phyloP scores from a whole-genome alignment of 2,329 filamentous ascomycete genomes.

The Diplodia sapinea region DNA sequence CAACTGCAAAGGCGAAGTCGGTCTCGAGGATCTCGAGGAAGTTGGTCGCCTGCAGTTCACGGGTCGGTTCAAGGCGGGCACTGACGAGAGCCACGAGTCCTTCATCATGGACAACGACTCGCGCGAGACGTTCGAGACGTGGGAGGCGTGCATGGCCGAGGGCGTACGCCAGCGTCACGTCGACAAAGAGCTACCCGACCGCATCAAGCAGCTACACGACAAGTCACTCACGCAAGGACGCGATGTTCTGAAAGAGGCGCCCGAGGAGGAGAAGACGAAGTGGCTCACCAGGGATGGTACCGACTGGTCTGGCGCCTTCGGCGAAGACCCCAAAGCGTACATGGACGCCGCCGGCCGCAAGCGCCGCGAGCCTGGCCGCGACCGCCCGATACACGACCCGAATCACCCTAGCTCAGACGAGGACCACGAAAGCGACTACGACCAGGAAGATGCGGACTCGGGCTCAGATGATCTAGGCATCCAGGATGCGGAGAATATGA shows the following conservation, averaged over 20 bases:
- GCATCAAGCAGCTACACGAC: constrained; percentile 78
- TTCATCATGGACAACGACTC: constrained; percentile 88
- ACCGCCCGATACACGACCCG: constrained; percentile 60
- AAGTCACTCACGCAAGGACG: constrained; percentile 78
- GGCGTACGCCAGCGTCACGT: constrained; percentile 78
- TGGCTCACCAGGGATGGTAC: constrained; percentile 82
- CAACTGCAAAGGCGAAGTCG: constrained; percentile 71
- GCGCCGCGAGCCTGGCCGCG: constrained; percentile 61
- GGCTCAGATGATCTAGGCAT: constrained; percentile 63
- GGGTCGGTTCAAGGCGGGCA: constrained; percentile 85
- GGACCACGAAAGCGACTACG: constrained; percentile 48
- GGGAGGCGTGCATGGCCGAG: constrained; percentile 89
- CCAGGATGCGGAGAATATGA: constrained; percentile 57
- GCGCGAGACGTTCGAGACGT: constrained; percentile 91
- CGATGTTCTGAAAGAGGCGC: constrained; percentile 76
- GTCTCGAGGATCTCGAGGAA: constrained; percentile 76
- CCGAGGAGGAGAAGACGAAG: constrained; percentile 72
- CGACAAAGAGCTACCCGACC: constrained; percentile 72
- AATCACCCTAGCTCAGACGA: constrained; percentile 54
- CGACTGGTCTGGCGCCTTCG: constrained; percentile 88
- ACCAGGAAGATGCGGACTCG: constrained; percentile 48
- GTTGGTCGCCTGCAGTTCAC: constrained; percentile 81
- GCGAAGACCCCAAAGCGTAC: constrained; percentile 71
- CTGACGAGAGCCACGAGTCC: constrained; percentile 80
- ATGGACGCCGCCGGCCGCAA: constrained; percentile 60